A percentile compares a stretch with the other conserved stretches of the same genome.
Evolutionary conservation across 2,329 filamentous ascomycete genomes (phyloP).

Genomic region (Leptographium procerum): DNA sequence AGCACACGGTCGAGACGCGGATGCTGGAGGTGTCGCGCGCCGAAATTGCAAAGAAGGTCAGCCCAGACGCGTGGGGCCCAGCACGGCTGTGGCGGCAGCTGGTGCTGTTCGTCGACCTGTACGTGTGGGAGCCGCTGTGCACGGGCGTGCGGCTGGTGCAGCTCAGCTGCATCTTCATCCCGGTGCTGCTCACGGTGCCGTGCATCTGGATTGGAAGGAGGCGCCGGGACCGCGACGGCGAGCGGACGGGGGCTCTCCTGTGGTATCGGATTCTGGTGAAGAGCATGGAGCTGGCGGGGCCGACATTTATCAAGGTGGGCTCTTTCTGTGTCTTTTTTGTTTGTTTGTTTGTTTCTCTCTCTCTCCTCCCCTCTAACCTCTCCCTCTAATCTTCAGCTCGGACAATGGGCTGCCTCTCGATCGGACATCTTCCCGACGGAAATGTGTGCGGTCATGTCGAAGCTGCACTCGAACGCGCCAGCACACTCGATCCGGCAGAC

Average conservation of each 20-base stretch:
- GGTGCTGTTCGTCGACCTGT: slow-evolving; percentile 57
- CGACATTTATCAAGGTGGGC: slow-evolving; percentile 92
- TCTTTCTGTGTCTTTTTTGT: no score
- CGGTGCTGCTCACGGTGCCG: slow-evolving; percentile 72
- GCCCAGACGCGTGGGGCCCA: slow-evolving; percentile 49
- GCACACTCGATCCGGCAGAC: slow-evolving; percentile 78
- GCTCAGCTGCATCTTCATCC: slow-evolving; percentile 78
- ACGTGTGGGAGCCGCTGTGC: slow-evolving; percentile 73
- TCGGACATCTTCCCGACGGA: slow-evolving; percentile 92
- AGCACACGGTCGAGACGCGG: slow-evolving; percentile 66
- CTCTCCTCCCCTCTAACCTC: no score
- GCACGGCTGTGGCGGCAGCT: slow-evolving; percentile 45
- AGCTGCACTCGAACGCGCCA: slow-evolving; percentile 86
- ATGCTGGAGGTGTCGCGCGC: slow-evolving; percentile 76
- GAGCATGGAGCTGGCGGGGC: slow-evolving; percentile 85
- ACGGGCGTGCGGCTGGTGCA: slow-evolving; percentile 84
- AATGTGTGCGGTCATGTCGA: slow-evolving; percentile 88
- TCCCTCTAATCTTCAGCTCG: no score
- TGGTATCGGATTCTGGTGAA: slow-evolving; percentile 86
- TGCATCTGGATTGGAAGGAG: slow-evolving; percentile 66
- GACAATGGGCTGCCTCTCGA: slow-evolving; percentile 95
- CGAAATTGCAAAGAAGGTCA: slow-evolving; percentile 62
- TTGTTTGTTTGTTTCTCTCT: no score
- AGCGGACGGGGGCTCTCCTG: slow-evolving; percentile 75
- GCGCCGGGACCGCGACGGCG: slow-evolving; percentile 53